These are phyloP conservation scores for Mycena kentingensis DNA, from an alignment of 768 basidiomycete species.

Conservation along the genomic window DNA sequence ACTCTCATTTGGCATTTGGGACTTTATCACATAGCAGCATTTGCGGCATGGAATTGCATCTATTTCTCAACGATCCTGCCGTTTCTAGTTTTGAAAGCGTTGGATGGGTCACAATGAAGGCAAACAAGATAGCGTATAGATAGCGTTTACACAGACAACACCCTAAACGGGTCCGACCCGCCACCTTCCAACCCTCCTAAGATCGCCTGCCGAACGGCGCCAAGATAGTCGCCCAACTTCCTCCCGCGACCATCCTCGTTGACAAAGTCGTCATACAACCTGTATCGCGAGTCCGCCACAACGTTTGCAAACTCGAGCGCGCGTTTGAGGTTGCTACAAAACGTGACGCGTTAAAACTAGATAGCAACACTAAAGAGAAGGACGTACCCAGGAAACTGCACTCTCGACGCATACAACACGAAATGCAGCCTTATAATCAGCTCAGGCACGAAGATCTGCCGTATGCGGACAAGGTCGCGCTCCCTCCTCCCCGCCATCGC, in stretches of 20 bases:
- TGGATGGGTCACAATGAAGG: no score
- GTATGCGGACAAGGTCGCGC: conserved; percentile 74
- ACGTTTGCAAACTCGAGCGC: conserved; percentile 79
- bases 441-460: conserved; percentile 88
- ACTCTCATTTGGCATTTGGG: no score
- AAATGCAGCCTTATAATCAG: conserved; percentile 84
- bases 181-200: conserved; percentile 72
- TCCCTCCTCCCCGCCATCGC: conserved; percentile 37
- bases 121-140: not conserved
- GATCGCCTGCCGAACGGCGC: conserved; percentile 69
- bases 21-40: no score
- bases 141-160: conserved; percentile 29
- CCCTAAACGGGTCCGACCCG: conserved; percentile 75
- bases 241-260: conserved; percentile 49
- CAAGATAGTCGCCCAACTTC: conserved; percentile 71
- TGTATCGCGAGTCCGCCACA: conserved; percentile 85
- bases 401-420: conserved; percentile 64
- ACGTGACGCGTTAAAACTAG: not conserved
- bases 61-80: no score
- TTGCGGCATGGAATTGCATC: no score
- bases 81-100: no score
- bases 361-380: not conserved
- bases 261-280: conserved; percentile 84
- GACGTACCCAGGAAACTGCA: conserved; percentile 66
- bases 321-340: conserved; percentile 68